phyloP scores from a whole-genome alignment of 768 basidiomycete genomes.

The Trametes coccinea region DNA sequence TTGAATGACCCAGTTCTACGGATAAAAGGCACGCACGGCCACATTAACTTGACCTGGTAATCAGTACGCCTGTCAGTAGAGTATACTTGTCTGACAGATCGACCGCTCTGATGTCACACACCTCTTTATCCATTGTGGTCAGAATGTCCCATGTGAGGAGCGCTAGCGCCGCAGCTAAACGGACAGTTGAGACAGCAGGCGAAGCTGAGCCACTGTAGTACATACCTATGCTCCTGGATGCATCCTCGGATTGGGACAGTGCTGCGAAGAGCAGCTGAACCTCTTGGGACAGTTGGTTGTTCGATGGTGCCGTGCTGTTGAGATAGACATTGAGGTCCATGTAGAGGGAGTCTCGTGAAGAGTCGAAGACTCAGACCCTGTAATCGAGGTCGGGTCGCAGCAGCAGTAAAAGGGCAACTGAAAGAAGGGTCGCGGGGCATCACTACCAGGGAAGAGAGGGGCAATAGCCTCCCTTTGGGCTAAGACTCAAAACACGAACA shows the following conservation, averaged over 20 bases:
- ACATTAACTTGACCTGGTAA: constrained; percentile 13
- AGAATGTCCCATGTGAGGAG: constrained; percentile 19
- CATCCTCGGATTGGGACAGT: constrained; percentile 9
- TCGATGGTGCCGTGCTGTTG: not conserved
- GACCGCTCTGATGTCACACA: not conserved
- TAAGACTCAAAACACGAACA: not conserved
- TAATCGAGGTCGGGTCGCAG: constrained; percentile 5
- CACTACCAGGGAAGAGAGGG: not conserved
- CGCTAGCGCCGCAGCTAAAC: constrained; percentile 16
- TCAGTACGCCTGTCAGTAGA: not conserved
- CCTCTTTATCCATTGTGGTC: constrained; percentile 16
- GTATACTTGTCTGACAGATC: not conserved
- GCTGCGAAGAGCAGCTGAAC: not conserved
- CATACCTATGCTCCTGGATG: constrained; percentile 8
- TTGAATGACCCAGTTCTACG: not conserved
- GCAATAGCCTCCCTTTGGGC: not conserved
- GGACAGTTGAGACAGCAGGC: not conserved
- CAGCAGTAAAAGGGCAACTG: not conserved
- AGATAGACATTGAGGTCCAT: not conserved
- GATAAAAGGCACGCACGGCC: constrained; percentile 13
- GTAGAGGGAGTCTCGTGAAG: not conserved
- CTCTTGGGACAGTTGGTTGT: not conserved
- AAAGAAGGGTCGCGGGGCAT: not conserved
- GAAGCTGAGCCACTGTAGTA: not conserved
- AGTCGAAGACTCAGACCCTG: not conserved